Base-by-base conservation (phyloP, 1,284 basidiomycete genomes). In the Microbotryum silenes-acaulis region DNA sequence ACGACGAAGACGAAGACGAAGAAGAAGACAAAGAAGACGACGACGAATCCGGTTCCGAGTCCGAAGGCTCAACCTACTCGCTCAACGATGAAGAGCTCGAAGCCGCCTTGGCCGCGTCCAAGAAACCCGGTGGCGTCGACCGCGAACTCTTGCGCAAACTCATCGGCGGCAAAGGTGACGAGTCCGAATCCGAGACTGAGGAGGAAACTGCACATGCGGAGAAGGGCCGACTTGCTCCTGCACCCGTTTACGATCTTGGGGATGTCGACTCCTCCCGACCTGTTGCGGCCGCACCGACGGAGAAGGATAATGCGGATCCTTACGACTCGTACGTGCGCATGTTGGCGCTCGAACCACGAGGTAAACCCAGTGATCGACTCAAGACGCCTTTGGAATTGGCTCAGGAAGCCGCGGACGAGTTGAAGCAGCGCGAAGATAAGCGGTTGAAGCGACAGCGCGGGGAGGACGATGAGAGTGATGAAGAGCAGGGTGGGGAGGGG, bases 301-400 rank as follows among this genome's bases (percentile, higher is more conserved):
- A 59, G 58, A 18, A 56, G 42, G 65, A 68, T 21, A 42, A 42
- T 18, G 59, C 56, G 29, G 74, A 74, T 63, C 68, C 71, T 27
- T 99, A 98, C 72, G 96, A 98, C 76, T 85, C 88, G 67, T 86
- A 87, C 70, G 92, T 98, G 4, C 86, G 89, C 46, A 88, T 92
- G 69, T 83, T 99, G 37, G 93, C 88, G 0, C 96, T 93, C 72
- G 96, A 98, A 62, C 85, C 88, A 68, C 84, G 96, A 4, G 89
- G 94, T 9, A 89, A 93, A 72, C 90, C 96, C 1, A 96, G 92
- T 73, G 90, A 99, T 74, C 80, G 96, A 60, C 91, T 91, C 48
- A 97, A 97, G 79, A 96, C 93, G 0, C 94, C 96, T 71, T 92
- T 94, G 70, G 96, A 99, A 74, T 72, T 91, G 16, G 93, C 91